Evolutionary conservation across 2,329 filamentous ascomycete species (phyloP), one percentile per base, ranked within the genome.

Genomic region (Talaromyces sp.): DNA sequence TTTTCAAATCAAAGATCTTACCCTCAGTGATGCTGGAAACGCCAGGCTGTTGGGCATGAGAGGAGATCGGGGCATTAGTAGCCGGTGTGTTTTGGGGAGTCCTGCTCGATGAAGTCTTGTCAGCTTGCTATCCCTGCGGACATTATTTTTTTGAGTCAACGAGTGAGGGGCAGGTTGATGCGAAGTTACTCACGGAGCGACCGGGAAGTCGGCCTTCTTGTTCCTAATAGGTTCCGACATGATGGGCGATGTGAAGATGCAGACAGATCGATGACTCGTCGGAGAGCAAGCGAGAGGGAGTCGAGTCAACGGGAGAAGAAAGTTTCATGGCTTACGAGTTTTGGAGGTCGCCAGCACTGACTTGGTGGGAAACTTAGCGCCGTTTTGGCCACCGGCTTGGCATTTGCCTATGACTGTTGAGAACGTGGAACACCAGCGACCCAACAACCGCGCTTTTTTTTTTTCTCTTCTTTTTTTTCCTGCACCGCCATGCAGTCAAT

Each of bases 71-170:
- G 68, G 96, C 95, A 82, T 93, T 93, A 80, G 87, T 92, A 68
- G 91, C 89, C 68, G 95, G 95, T 60, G 95, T 99, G 83, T 99
- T 99, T 81, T 99, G 95, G 73, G 95, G 95, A 73, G 95, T 99
- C 72, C 95, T 98, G 78, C 74, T 70, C 41, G 63, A 64, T 55
- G 57, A 49, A 57, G 53, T 62, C 35, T 50, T 38, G 51, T 58
- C 50, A 62, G 60, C 50, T 54, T 46, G 59, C 64, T 66, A 64
- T 65, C 43, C 29, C 58, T 54, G 53, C 31, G 50, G 43, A 49
- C 24, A 35, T 50, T n/a, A 13, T 46, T 46, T 46, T 46, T 46
- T 46, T 14, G 54, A 51, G 51, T 55, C 43, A 55, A 57, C 38
- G n/a, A 58, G 54, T 59, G 61, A 60, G 61, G 57, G 61, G 61